Base-by-base conservation (phyloP, 176 grass and related monocot species). In the Oryza rufipogon region DNA sequence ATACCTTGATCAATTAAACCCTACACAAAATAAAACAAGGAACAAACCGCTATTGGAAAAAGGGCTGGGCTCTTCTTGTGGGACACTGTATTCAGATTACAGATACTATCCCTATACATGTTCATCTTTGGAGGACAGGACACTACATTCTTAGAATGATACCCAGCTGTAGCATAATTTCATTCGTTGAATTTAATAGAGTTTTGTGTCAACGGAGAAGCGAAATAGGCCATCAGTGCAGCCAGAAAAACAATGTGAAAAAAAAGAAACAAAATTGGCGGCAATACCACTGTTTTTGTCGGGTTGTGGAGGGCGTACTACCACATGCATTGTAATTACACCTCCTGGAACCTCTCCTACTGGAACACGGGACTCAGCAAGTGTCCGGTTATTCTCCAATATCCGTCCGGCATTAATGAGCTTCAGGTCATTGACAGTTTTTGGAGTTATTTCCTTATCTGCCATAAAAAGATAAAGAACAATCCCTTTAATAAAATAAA, bases 291-390 rank as follows among this genome's bases (percentile, higher is more conserved):
- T 88, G 78, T 85, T 91, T 84, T 92, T 97, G 82, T 92, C 91
- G 76, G 77, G 60, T 90, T 94, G 91, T 74, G 91, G 94, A 86
- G 91, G 87, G 11, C 91, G 89, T 45, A 97, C 89, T 38, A 97
- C 94, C 23, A 97, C 94, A 94, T 94, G 94, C 94, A 97, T 97
- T 17, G 94, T 97, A 81, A 97, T 97, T 78, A 94, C 92, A 90
- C 87, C 85, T 46, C 94, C 94, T 46, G 94, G 94, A 36, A 97
- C 83, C 79, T 94, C 94, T 75, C 94, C 91, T 76, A 90, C 90
- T 51, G 83, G 90, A 85, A 97, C 89, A 80, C 89, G 82, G 12
- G 94, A 94, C 63, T 97, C 94, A 25, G 87, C 82, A 80, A 97
- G 79, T 79, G 91, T 97, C 60, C 85, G 82, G 56, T 76, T 97